Conservation (phyloP, 2,329 filamentous ascomycete genomes). For the Aspergillus persii region DNA sequence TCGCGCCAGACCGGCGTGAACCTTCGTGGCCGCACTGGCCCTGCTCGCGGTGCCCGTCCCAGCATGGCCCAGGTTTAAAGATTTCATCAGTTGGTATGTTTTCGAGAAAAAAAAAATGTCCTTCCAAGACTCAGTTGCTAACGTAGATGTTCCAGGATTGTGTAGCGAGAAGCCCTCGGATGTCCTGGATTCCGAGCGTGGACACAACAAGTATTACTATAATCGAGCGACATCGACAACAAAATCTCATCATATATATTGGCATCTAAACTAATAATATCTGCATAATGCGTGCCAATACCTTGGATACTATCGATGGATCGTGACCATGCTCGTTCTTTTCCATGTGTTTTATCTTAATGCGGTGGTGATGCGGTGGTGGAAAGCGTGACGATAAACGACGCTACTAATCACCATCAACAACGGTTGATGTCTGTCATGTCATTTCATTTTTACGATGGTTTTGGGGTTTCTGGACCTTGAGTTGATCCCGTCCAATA, state of each 20-base stretch:
- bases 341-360: neutral
- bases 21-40: conserved; percentile 32
- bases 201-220: neutral
- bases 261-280: neutral
- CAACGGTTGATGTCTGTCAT: neutral
- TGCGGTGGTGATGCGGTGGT: neutral
- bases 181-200: neutral
- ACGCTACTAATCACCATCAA: neutral
- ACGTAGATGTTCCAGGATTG: neutral
- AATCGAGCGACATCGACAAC: neutral
- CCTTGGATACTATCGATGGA: neutral
- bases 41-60: conserved; percentile 35
- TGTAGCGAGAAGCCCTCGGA: neutral
- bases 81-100: neutral
- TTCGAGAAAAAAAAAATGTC: too few species aligned
- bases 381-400: neutral
- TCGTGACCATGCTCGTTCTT: neutral
- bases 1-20: conserved; percentile 33
- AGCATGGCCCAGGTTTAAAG: conserved; percentile 48
- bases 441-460: neutral
- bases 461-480: neutral
- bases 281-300: neutral
- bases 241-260: neutral
- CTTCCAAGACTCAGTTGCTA: neutral
- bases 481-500: neutral